Percentiles rank a stretch among this genome's conserved stretches.
These are phyloP conservation scores for Mrakia gelida DNA, from an alignment of 768 basidiomycete genomes.

Conservation along the genomic window DNA sequence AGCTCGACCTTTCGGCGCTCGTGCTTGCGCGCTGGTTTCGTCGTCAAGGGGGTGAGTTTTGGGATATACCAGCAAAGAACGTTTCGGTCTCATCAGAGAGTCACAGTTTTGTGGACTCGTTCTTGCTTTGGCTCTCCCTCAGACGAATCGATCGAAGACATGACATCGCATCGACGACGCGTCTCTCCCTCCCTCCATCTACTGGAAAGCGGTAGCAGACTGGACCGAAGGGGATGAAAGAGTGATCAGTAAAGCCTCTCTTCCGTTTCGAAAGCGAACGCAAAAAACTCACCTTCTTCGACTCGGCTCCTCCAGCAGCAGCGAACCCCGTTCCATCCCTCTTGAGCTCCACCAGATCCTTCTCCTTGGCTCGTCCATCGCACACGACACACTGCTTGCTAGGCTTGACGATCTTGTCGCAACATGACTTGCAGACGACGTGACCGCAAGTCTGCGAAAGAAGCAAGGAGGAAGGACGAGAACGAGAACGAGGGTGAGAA, in stretches of 20 bases:
- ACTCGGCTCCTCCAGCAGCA: constrained; percentile 18
- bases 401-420: constrained; percentile 78
- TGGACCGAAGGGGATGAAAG: not conserved
- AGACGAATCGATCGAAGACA: too few species aligned
- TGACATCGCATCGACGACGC: too few species aligned
- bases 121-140: too few species aligned
- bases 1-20: too few species aligned
- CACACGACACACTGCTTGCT: constrained; percentile 82
- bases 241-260: too few species aligned
- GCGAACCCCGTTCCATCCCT: constrained; percentile 65
- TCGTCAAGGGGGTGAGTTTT: too few species aligned
- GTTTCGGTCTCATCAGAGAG: too few species aligned
- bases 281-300: constrained; percentile 10
- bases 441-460: constrained; percentile 67
- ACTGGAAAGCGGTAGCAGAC: constrained; percentile 16
- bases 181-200: not conserved
- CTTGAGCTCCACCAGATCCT: constrained; percentile 75
- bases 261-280: too few species aligned
- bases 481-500: not conserved
- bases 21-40: too few species aligned
- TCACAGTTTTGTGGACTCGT: too few species aligned
- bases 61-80: too few species aligned
- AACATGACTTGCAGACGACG: constrained; percentile 85
- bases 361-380: constrained; percentile 60
- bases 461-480: not conserved